phyloP scores from a whole-genome alignment of 495 filamentous ascomycete species.

The Aspergillus panamensis region DNA sequence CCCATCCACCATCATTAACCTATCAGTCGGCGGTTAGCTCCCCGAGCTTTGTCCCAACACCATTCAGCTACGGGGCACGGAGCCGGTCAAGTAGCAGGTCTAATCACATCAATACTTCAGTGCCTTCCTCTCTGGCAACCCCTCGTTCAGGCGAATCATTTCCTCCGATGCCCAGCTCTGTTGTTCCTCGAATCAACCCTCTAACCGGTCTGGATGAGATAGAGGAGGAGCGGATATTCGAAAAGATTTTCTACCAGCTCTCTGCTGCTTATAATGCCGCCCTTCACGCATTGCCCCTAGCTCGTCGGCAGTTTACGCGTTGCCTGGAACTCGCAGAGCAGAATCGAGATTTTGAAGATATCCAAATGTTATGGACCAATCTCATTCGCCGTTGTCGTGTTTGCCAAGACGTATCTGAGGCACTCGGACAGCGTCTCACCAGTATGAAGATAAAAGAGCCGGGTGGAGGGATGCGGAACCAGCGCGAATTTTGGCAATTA shows the following conservation, averaged over 20 bases:
- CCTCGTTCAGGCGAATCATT: slow-evolving; percentile 81
- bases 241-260: slow-evolving; percentile 72
- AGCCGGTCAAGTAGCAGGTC: slow-evolving; percentile 52
- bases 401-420: slow-evolving; percentile 63
- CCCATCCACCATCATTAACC: slow-evolving; percentile 26
- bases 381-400: slow-evolving; percentile 61
- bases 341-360: slow-evolving; percentile 44
- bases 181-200: slow-evolving; percentile 45
- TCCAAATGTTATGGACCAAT: slow-evolving; percentile 63
- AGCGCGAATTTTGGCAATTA: slow-evolving; percentile 76
- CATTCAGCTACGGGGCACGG: slow-evolving; percentile 35
- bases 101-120: slow-evolving; percentile 46
- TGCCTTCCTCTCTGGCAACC: slow-evolving; percentile 53
- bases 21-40: slow-evolving; percentile 34
- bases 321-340: slow-evolving; percentile 46
- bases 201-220: slow-evolving; percentile 58
- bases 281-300: slow-evolving; percentile 60
- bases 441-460: slow-evolving; percentile 81
- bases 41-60: slow-evolving; percentile 33
- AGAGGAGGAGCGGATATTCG: slow-evolving; percentile 75
- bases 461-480: slow-evolving; percentile 61
- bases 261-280: slow-evolving; percentile 63
- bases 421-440: slow-evolving; percentile 66
- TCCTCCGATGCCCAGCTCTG: slow-evolving; percentile 49
- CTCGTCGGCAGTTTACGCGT: slow-evolving; percentile 58